Base-by-base conservation (phyloP, 768 basidiomycete species). In the Mycena rebaudengoi region DNA sequence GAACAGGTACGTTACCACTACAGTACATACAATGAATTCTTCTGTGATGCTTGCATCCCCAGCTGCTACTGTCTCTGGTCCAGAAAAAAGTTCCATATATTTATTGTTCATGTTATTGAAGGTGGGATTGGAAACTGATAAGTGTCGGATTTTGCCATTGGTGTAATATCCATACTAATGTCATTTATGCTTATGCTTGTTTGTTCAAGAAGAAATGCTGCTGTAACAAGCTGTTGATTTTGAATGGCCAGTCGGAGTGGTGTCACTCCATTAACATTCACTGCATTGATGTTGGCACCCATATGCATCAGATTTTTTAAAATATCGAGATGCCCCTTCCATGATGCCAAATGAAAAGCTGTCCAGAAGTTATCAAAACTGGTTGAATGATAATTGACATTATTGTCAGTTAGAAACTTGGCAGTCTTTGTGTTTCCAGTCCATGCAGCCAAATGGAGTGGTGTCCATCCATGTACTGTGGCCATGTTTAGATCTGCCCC, bases 391-490 rank as follows among this genome's bases (percentile, higher is more conserved):
- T 44, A 7, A 43, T 51, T 33, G 3, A 50, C 59, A 4, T 32
- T 26, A 20, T 25, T 53, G 37, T 55, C 35, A 1, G 55, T 16
- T 8, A 65, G 57, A 16, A 65, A 26, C 14, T 55, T 48, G 6
- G 54, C 35, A 25, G 45, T 18, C 21, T 60, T 51, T 32, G 33
- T 51, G 6, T 23, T 46, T 3, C 64, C 64, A 7, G 28, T 46
- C 48, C 50, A 65, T 21, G 52, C 51, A 32, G 57, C 58, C 43
- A 65, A 10, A 35, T 65, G 64, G 20, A 60, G 45, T 44, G 64
- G 56, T 30, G 64, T 65, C 64, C 64, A 65, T 20, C 64, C 64
- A 23, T 49, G 28, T 7, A 4, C 3, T 11, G 20, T 48, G 14
- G 18, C 43, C 20, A 21, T 40, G 26, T 65, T 55, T 2, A 65